A percentile compares a stretch with the other conserved stretches of the same genome.
These are phyloP conservation scores for Phytophthora fragariaefolia DNA, from an alignment of 352 stramenopile genomes.

Conservation along the genomic window DNA sequence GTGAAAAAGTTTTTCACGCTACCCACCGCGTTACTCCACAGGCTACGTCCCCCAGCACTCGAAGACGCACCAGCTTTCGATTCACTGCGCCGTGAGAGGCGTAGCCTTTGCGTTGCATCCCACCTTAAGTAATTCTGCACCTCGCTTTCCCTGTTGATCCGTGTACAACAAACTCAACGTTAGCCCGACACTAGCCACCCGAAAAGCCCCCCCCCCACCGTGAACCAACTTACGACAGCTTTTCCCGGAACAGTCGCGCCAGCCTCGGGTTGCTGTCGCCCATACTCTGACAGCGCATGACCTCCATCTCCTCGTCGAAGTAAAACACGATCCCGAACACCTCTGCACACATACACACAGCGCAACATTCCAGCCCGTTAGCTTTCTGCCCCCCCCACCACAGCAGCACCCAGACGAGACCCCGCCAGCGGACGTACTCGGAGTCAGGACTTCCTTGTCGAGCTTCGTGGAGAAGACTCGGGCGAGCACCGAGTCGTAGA, in stretches of 20 bases:
- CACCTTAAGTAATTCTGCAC: conserved; percentile 18
- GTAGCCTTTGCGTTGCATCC: conserved; percentile 10
- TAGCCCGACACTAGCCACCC: conserved; percentile 1
- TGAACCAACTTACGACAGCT: conserved; percentile 47
- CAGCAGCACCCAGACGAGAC: neutral
- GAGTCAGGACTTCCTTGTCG: conserved; percentile 13
- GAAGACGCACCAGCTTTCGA: conserved; percentile 14
- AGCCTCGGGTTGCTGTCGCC: conserved; percentile 48
- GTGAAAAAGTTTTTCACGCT: conserved; percentile 35
- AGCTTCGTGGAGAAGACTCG: conserved; percentile 39
- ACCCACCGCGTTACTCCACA: conserved; percentile 22
- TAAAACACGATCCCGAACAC: conserved; percentile 69
- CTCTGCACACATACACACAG: conserved; percentile 35
- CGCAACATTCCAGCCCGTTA: neutral
- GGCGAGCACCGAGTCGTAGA: conserved; percentile 69
- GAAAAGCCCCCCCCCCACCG: neutral
- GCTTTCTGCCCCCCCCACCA: too few relatives aligned
- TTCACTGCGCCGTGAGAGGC: conserved; percentile 4
- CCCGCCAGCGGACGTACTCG: conserved; percentile 43
- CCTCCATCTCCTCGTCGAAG: conserved; percentile 70
- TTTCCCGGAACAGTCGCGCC: conserved; percentile 35
- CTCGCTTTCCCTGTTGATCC: conserved; percentile 34
- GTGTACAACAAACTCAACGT: neutral
- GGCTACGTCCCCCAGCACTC: neutral
- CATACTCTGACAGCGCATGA: conserved; percentile 69